Evolutionary conservation across 2,329 filamentous ascomycete species (phyloP), one percentile per base, ranked within the genome.

Genomic region (Didymella lethalis): DNA sequence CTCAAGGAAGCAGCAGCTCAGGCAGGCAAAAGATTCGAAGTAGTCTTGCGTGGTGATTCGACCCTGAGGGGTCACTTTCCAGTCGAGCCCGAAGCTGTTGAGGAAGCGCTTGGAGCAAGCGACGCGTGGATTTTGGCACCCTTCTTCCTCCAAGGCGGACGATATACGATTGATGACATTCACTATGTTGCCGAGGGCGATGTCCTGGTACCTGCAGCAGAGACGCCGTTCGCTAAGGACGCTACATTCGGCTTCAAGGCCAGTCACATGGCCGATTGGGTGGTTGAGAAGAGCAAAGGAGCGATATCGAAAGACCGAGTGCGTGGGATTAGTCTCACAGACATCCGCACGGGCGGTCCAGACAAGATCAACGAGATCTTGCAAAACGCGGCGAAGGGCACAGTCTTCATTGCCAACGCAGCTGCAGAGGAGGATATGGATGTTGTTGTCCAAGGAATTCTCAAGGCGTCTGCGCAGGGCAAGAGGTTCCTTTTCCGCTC

Each of bases 1-100:
- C 64, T 87, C 3, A 71, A 80, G 20, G 53, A 70, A 8, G 85
- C 84, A 0, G 80, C 82, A 0, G 66, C 70, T 2, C 69, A 74
- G 4, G 75, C 78, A 0, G 72, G 67, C 0, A 75, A 77, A 5
- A 65, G 74, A 0, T 82, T 86, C 28, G 84, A 87, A 47, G 78
- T 87, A 6, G 85, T 87, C 0, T 77, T 87, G 0, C 78, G 85
- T 0, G 81, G 84, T 2, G 85, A 88, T 59, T 86, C 83, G 3
- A 87, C 85, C 0, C 68, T 87, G 0, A 76, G 85, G 1, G 85
- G 85, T 0, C 85, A 87, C 48, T 86, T 86, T 31, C 85, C 84
- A 0, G 72, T 84, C 0, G 85, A 87, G 66, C 78, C 81, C 0
- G 83, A 86, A 49, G 82, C 81, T 0, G 82, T 80, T 0, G 81